A percentile compares a stretch with the other conserved stretches of the same genome.
These are phyloP conservation scores for Penicillium tannophilum DNA, from an alignment of 495 filamentous ascomycete genomes.

Conservation along the genomic window DNA sequence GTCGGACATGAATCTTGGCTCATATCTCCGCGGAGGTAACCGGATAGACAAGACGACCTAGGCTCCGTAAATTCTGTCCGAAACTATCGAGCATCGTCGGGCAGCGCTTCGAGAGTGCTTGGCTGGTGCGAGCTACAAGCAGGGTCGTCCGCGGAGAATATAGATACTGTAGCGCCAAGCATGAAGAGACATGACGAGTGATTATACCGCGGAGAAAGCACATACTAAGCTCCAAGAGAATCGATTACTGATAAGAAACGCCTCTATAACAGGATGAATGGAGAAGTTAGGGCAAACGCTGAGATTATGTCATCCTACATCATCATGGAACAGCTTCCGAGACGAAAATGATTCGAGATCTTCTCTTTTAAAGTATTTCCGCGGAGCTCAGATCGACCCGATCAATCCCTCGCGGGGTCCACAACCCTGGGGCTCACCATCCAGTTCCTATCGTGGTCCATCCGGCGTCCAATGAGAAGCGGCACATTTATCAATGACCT, in stretches of 20 bases:
- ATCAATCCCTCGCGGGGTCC: background rate
- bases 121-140: too few relatives aligned
- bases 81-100: too few relatives aligned
- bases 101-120: too few relatives aligned
- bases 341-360: background rate
- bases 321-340: background rate
- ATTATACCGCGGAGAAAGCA: too few relatives aligned
- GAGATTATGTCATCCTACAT: background rate
- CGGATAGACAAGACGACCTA: background rate
- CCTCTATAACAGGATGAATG: background rate
- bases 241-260: background rate
- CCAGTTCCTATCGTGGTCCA: slow-evolving; percentile 16
- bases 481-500: slow-evolving; percentile 24
- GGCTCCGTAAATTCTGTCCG: too few relatives aligned
- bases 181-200: too few relatives aligned
- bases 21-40: background rate
- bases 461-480: slow-evolving; percentile 23
- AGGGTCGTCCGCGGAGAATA: background rate
- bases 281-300: background rate
- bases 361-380: slow-evolving; percentile 27
- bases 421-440: slow-evolving; percentile 8
- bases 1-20: background rate
- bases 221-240: too few relatives aligned
- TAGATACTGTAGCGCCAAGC: background rate
- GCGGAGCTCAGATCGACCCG: slow-evolving; percentile 24